Percentiles rank a stretch among this genome's conserved stretches.
Conservation (phyloP, 2,329 filamentous ascomycete species). For the Diaporthe capsici region DNA sequence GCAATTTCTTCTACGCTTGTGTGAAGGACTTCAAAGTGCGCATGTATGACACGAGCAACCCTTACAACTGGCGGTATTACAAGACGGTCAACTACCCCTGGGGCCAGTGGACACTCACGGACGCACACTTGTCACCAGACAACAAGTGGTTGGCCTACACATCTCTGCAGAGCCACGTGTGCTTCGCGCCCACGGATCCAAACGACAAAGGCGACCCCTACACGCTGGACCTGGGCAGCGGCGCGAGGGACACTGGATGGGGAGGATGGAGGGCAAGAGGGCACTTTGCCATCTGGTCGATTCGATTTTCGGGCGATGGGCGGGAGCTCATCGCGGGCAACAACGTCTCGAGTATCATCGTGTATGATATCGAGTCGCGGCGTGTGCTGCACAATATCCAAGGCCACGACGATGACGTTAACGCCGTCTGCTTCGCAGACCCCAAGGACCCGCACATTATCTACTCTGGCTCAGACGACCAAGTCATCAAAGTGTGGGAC, state of each 20-base stretch:
- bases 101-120: slow-evolving; percentile 96
- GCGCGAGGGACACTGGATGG: slow-evolving; percentile 56
- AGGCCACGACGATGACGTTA: slow-evolving; percentile 91
- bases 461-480: slow-evolving; percentile 96
- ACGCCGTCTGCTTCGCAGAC: slow-evolving; percentile 96
- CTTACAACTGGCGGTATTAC: slow-evolving; percentile 96
- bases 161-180: slow-evolving; percentile 87
- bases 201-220: slow-evolving; percentile 85
- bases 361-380: slow-evolving; percentile 91
- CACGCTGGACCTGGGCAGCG: slow-evolving; percentile 77
- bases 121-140: slow-evolving; percentile 91
- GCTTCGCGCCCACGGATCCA: slow-evolving; percentile 88
- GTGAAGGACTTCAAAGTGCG: slow-evolving; percentile 94
- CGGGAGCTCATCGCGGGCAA: slow-evolving; percentile 92
- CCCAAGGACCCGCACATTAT: slow-evolving; percentile 90
- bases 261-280: slow-evolving; percentile 50
- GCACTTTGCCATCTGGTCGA: slow-evolving; percentile 83
- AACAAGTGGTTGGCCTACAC: slow-evolving; percentile 94
- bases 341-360: slow-evolving; percentile 81
- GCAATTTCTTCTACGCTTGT: slow-evolving; percentile 96
- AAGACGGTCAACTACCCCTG: slow-evolving; percentile 89
- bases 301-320: slow-evolving; percentile 93
- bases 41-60: slow-evolving; percentile 98
- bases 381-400: slow-evolving; percentile 80
- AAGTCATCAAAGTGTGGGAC: slow-evolving; percentile 96